Conservation (phyloP, 75 land plant genomes). For the Isoetes taiwanensis region DNA sequence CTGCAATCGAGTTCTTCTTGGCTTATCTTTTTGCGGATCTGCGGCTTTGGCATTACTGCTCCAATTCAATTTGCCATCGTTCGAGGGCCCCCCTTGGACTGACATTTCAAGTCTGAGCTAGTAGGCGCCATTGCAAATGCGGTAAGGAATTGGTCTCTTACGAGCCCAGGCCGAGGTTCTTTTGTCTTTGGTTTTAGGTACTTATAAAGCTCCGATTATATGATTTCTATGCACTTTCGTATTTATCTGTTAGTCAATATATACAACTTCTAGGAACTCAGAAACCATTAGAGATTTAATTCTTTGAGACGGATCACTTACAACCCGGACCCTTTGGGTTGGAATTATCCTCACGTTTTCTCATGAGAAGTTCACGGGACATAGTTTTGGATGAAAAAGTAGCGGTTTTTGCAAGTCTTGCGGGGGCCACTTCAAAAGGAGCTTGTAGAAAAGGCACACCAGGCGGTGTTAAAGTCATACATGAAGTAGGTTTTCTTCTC, state of each 20-base stretch:
- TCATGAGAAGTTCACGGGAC: constrained; percentile 37
- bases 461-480: constrained; percentile 78
- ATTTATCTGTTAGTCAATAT: too few species aligned
- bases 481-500: constrained; percentile 65
- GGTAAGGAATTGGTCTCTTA: constrained; percentile 70
- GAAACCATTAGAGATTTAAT: constrained; percentile 47
- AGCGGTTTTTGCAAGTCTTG: constrained; percentile 51
- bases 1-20: too few species aligned
- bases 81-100: constrained; percentile 68
- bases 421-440: constrained; percentile 58
- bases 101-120: constrained; percentile 79
- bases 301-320: constrained; percentile 43
- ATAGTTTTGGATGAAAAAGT: constrained; percentile 63
- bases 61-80: constrained; percentile 69
- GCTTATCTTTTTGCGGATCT: too few species aligned
- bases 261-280: constrained; percentile 48
- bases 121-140: constrained; percentile 98
- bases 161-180: constrained; percentile 69
- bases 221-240: too few species aligned
- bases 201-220: too few species aligned
- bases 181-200: too few species aligned
- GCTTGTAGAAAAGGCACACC: constrained; percentile 43
- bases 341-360: constrained; percentile 67
- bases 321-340: constrained; percentile 67
- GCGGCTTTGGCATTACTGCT: too few species aligned